Percentiles rank a stretch among this genome's conserved stretches.
phyloP scores from a whole-genome alignment of 1,284 basidiomycete species.

The Marasmius fiardii region DNA sequence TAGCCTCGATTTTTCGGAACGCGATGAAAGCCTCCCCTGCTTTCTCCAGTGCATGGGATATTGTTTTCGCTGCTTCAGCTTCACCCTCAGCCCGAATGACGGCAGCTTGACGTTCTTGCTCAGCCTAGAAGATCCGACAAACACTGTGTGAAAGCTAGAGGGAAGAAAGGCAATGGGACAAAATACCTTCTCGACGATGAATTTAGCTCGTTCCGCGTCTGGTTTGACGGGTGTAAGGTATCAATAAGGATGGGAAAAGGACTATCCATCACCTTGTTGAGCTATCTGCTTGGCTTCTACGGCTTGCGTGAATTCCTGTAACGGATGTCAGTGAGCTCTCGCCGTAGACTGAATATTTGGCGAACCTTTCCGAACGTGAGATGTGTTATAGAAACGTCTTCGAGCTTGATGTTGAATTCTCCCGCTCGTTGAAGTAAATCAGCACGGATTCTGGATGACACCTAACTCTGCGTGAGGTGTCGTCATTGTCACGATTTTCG shows the following conservation, averaged over 20 bases:
- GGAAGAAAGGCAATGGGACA: background rate
- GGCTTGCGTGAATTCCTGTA: constrained; percentile 85
- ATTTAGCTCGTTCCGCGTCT: constrained; percentile 98
- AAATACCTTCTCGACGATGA: constrained; percentile 89
- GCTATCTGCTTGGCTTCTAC: constrained; percentile 99
- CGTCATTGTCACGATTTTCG: background rate
- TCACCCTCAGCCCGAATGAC: constrained; percentile 99
- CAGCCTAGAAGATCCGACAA: constrained; percentile 57
- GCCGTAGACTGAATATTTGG: background rate
- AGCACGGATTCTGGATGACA: constrained; percentile 91
- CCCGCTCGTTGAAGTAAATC: constrained; percentile 92
- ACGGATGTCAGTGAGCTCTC: constrained; percentile 15
- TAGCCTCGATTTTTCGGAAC: constrained; percentile 96
- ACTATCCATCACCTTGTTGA: constrained; percentile 70
- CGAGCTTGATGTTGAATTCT: constrained; percentile 95
- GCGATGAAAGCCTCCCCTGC: constrained; percentile 96
- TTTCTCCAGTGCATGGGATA: constrained; percentile 89
- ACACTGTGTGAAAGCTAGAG: constrained; percentile 8
- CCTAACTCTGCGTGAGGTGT: constrained; percentile 37
- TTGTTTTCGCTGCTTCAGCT: constrained; percentile 93
- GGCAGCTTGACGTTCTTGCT: constrained; percentile 98
- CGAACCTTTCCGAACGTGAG: constrained; percentile 78
- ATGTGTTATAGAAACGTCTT: constrained; percentile 97
- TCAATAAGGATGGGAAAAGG: constrained; percentile 12
- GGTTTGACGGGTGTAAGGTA: constrained; percentile 4